phyloP scores from a whole-genome alignment of 345 rosid species.

The Heritiera fomes region DNA sequence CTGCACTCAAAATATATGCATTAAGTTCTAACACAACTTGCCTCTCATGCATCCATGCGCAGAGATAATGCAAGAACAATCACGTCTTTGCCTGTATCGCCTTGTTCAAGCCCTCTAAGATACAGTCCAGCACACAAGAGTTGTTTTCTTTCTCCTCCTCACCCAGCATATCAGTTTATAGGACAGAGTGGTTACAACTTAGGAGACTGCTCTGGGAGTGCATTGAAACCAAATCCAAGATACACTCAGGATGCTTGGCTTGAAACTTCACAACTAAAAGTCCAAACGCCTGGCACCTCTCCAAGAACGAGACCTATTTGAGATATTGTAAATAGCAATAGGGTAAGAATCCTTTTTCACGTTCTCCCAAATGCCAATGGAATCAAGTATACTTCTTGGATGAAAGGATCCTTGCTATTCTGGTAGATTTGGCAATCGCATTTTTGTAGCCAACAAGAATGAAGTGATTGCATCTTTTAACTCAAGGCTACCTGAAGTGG shows the following conservation, averaged over 20 bases:
- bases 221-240: slow-evolving; percentile 40
- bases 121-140: slow-evolving; percentile 61
- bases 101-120: slow-evolving; percentile 85
- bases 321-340: slow-evolving; percentile 39
- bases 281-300: slow-evolving; percentile 50
- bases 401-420: background rate
- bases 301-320: slow-evolving; percentile 59
- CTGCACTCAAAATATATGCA: background rate
- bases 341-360: background rate
- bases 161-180: slow-evolving; percentile 47
- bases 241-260: slow-evolving; percentile 43
- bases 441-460: background rate
- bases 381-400: background rate
- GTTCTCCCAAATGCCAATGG: slow-evolving; percentile 17
- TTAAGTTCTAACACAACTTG: slow-evolving; percentile 17
- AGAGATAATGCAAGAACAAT: slow-evolving; percentile 76
- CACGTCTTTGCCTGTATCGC: slow-evolving; percentile 87
- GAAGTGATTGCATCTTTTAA: slow-evolving; percentile 11
- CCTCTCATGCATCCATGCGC: slow-evolving; percentile 17
- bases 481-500: background rate
- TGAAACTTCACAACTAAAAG: slow-evolving; percentile 43
- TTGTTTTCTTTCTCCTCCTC: slow-evolving; percentile 81
- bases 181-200: slow-evolving; percentile 58
- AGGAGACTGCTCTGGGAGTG: slow-evolving; percentile 52
- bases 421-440: background rate